These are phyloP conservation scores for Leptodermis oblonga DNA, from an alignment of 257 asterid species.

Conservation along the genomic window DNA sequence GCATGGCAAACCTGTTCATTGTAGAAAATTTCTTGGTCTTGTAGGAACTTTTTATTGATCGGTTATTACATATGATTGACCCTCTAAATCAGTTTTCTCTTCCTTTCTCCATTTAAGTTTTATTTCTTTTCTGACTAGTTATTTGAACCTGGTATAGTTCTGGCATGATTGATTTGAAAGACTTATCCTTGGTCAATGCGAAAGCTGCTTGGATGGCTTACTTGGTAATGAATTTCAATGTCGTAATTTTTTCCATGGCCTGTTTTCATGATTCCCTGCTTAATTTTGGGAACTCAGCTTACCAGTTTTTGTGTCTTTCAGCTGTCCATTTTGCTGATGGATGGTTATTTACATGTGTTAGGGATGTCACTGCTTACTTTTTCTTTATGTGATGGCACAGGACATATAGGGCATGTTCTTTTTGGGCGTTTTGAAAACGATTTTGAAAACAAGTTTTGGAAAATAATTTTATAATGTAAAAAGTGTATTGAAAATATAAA, in stretches of 20 bases:
- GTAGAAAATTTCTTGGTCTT: not conserved
- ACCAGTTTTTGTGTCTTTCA: not conserved
- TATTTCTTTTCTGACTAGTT: constrained; percentile 14
- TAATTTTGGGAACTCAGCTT: not conserved
- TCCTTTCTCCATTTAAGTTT: not conserved
- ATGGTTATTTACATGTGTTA: not conserved
- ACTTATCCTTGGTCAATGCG: constrained; percentile 72
- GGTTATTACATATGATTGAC: not conserved
- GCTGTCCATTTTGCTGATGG: not conserved
- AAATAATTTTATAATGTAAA: too few relatives aligned
- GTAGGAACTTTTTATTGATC: not conserved
- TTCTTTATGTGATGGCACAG: constrained; percentile 35
- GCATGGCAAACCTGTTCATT: not conserved
- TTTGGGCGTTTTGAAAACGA: too few relatives aligned
- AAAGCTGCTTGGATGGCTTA: constrained; percentile 99
- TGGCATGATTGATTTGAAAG: constrained; percentile 81
- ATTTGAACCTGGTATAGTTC: constrained; percentile 47
- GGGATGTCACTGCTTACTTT: constrained; percentile 1
- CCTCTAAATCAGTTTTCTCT: not conserved
- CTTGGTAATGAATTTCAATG: constrained; percentile 48
- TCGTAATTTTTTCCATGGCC: constrained; percentile 6
- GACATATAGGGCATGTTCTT: too few relatives aligned
- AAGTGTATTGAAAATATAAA: too few relatives aligned
- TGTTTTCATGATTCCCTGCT: not conserved
- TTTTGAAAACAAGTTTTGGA: too few relatives aligned